Conservation (phyloP, 2,329 filamentous ascomycete species). For the Clarireedia monteithiana region DNA sequence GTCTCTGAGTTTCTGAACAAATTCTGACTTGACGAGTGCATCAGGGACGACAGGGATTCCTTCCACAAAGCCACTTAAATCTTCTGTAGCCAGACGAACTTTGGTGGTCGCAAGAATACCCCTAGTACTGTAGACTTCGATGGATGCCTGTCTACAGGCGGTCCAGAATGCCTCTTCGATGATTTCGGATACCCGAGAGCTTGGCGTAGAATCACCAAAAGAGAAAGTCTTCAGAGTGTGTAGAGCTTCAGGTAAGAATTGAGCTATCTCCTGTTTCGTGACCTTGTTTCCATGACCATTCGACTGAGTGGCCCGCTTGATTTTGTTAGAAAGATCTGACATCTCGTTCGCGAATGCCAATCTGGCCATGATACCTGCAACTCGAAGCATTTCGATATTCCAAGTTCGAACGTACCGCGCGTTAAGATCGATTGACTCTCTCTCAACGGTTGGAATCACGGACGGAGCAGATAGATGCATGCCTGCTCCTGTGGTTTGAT, state of each 20-base stretch:
- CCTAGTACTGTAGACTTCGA: conserved; percentile 81
- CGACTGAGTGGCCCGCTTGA: conserved; percentile 39
- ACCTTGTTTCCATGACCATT: conserved; percentile 41
- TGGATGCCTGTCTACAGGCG: conserved; percentile 70
- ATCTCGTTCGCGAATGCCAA: conserved; percentile 87
- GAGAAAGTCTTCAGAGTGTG: conserved; percentile 84
- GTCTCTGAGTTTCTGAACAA: conserved; percentile 73
- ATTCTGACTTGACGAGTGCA: conserved; percentile 62
- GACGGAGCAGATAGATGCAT: conserved; percentile 94
- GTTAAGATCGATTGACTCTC: conserved; percentile 94
- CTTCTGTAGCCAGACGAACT: conserved; percentile 67
- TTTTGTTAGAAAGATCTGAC: conserved; percentile 59
- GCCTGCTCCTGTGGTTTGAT: conserved; percentile 89
- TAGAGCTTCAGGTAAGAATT: conserved; percentile 68
- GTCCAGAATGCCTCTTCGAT: conserved; percentile 97
- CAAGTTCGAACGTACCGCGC: conserved; percentile 89
- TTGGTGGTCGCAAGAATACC: conserved; percentile 79
- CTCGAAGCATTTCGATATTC: conserved; percentile 89
- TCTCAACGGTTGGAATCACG: conserved; percentile 92
- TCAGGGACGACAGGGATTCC: conserved; percentile 82
- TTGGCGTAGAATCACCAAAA: conserved; percentile 85
- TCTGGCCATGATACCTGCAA: conserved; percentile 82
- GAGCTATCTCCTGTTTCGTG: conserved; percentile 54
- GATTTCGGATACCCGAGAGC: conserved; percentile 70
- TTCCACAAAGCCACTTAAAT: conserved; percentile 66